Evolutionary conservation across 108 stramenopile species (phyloP), one percentile per base, ranked within the genome.

Genomic region (Ochromonas danica): DNA sequence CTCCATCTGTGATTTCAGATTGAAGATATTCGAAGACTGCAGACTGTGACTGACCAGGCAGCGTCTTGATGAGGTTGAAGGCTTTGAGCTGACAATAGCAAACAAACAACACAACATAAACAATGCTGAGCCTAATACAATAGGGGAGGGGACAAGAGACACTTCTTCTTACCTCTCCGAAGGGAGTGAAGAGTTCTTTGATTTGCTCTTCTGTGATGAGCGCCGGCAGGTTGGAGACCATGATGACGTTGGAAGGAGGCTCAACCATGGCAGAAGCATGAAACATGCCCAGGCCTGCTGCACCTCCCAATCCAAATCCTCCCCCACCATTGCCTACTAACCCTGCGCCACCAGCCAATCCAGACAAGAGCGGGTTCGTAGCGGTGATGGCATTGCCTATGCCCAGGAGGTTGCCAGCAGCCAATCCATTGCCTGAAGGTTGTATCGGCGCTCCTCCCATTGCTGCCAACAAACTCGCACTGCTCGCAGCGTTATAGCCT

Each of bases 1-100:
- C 79, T 25, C 35, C 27, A 35, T 70, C 79, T 6, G 61, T 70
- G 28, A 70, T 33, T 27, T 1, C 71, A 42, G 31, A 22, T 0
- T 61, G 30, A 6, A 65, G 40, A 71, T 80, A 80, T 39, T 80
- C 79, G 27, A 80, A 51, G 2, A 71, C 70, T 0, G 79, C 79
- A 1, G 63, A 67, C 25, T 67, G 63, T 14, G 6, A 14, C 14
- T 27, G 3, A 22, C 40, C 51, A 33, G 14, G 14, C 3, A 30
- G 22, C 65, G 71, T 71, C 36, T 61, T 61, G 43, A 80, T 65
- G 28, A 80, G 28, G 30, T 80, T 80, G 30, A 75, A 75, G 14
- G 72, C 72, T 75, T 60, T 45, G 17, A 75, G n/a, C n/a, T n/a
- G n/a, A 57, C 31, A 14, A 42, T 40, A 70, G 41, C 67, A 51